Evolutionary conservation across 768 basidiomycete genomes (phyloP).

Genomic region (Mycena capillaripes): DNA sequence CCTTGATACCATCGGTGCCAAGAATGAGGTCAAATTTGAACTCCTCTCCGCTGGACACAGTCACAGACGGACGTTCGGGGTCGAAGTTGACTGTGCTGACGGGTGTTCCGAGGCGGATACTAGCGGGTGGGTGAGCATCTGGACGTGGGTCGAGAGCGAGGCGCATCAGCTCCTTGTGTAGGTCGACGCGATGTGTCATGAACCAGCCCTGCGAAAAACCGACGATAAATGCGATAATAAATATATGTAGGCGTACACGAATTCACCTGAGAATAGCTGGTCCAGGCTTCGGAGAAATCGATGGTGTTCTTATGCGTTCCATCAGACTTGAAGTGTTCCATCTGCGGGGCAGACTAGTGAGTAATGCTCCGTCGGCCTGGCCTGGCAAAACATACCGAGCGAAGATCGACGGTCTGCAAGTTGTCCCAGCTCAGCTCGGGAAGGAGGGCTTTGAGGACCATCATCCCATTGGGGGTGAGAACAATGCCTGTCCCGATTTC

Average conservation of each 20-base stretch:
- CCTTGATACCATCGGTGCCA: conserved; percentile 27
- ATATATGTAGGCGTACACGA: background rate
- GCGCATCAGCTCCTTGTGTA: conserved; percentile 29
- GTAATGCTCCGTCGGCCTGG: no score
- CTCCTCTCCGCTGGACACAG: conserved; percentile 6
- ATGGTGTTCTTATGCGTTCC: background rate
- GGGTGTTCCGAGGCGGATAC: conserved; percentile 6
- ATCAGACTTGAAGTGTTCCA: background rate
- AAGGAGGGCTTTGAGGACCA: background rate
- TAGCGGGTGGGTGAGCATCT: conserved; percentile 5
- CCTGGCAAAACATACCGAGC: background rate
- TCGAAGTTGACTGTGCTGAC: background rate
- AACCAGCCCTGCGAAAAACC: conserved; percentile 29
- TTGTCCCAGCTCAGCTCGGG: background rate
- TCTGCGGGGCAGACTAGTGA: background rate
- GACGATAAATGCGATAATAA: background rate
- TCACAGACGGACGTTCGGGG: background rate
- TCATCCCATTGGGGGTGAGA: conserved; percentile 19
- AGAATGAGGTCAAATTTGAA: conserved; percentile 21
- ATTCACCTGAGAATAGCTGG: background rate
- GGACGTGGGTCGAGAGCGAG: conserved; percentile 12
- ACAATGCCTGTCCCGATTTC: conserved; percentile 30
- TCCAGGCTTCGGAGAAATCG: conserved; percentile 6
- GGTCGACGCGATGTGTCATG: conserved; percentile 29
- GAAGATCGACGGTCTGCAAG: background rate